Base-by-base conservation (phyloP, 768 basidiomycete genomes). In the Cystobasidium onofrii region DNA sequence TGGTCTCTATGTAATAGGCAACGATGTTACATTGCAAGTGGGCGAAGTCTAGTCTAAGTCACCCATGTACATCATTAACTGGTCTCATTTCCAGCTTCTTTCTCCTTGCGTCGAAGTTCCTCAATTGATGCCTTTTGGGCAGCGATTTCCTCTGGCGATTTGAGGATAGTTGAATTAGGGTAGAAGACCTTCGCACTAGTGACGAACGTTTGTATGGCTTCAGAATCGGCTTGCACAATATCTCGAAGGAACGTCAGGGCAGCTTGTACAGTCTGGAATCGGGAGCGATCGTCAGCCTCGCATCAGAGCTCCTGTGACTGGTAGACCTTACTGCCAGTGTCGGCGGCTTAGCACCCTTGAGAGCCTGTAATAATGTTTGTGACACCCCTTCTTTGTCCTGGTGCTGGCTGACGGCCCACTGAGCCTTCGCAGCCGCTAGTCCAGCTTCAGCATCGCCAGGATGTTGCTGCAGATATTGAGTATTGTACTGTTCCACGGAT, bases 61-160 rank as follows among this genome's bases (percentile, higher is more conserved):
- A 9, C 33, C 33, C 9, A 15, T 6, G 9, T 44, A 34, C 34
- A 44, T 64, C 7, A 39, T 27, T 39, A 15, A 25, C 23, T 64
- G 43, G 15, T 27, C 69, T 71, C 69, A 46, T 71, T 71, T 23
- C 69, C 69, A 33, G 69, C 69, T 25, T 55, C 69, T n/a, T 36
- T 27, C 36, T 71, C 69, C n/a, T 33, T 60, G 54, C 55, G 69
- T 34, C 69, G 10, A 7, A 13, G 25, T 44, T 61, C 69, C 7
- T 46, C 69, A 15, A 71, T 71, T 36, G 25, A 25, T 71, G 33
- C 13, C 34, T 31, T 27, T 29, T 71, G 69, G 9, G 52, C 29
- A 34, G 52, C 55, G 20, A 57, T 61, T 34, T 71, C 54, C 36
- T 71, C 69, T 17, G 9, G 2, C 10, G 52, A 9, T 36, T 60